Percentiles rank a stretch among this genome's conserved stretches.
Evolutionary conservation across 441 rosid species (phyloP).

Genomic region (Metrosideros polymorpha): DNA sequence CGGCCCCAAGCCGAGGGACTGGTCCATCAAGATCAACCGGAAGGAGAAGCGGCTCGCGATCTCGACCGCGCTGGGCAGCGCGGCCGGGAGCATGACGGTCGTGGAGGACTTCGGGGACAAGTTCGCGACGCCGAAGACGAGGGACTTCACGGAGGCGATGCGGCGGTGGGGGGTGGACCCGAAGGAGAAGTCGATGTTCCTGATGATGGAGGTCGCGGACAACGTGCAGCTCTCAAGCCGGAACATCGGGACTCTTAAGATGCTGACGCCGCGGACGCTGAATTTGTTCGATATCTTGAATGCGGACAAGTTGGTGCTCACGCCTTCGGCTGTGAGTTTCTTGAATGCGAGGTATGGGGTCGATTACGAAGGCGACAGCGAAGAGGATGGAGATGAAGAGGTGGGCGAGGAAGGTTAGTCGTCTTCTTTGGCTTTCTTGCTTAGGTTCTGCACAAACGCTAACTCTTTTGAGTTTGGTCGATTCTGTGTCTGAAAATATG

Average conservation of each 20-base stretch:
- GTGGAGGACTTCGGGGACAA: slow-evolving; percentile 81
- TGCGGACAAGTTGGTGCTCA: slow-evolving; percentile 68
- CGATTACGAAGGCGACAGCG: slow-evolving; percentile 21
- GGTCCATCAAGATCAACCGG: slow-evolving; percentile 82
- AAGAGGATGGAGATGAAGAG: slow-evolving; percentile 32
- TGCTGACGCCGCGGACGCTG: slow-evolving; percentile 81
- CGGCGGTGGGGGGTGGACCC: slow-evolving; percentile 87
- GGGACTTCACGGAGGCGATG: slow-evolving; percentile 74
- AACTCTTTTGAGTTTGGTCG: not conserved
- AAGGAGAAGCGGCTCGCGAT: slow-evolving; percentile 86
- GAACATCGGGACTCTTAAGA: slow-evolving; percentile 78
- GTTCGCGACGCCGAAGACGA: slow-evolving; percentile 74
- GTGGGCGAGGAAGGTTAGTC: slow-evolving; percentile 52
- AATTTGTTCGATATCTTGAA: slow-evolving; percentile 86
- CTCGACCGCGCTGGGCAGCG: slow-evolving; percentile 75
- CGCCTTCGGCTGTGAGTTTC: slow-evolving; percentile 66
- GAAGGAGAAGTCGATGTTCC: slow-evolving; percentile 68
- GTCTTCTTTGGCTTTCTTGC: slow-evolving; percentile 3
- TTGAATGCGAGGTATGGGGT: slow-evolving; percentile 73
- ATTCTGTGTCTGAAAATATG: not conserved
- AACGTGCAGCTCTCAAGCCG: slow-evolving; percentile 59
- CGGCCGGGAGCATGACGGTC: slow-evolving; percentile 48
- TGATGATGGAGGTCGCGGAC: slow-evolving; percentile 60
- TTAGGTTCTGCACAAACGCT: not conserved
- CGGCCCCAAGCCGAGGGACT: slow-evolving; percentile 81